Evolutionary conservation across 208 protist genomes (phyloP).

Genomic region (Blastocrithidia nonstop): DNA sequence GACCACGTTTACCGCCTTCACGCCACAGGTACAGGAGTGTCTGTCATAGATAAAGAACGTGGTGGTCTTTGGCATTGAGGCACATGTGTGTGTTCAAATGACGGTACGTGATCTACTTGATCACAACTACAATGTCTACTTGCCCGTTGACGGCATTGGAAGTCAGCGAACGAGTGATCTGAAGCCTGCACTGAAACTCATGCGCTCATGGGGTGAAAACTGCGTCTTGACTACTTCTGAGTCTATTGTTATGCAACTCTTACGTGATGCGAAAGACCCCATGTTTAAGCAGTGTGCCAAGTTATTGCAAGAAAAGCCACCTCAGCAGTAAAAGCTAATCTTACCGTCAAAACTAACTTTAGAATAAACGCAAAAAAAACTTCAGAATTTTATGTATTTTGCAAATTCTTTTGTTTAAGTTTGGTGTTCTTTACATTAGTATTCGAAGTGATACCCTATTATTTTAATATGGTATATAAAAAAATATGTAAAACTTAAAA

Average conservation of each 20-base stretch:
- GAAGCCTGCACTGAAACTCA: slow-evolving; percentile 32
- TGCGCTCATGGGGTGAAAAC: slow-evolving; percentile 38
- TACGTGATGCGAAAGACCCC: slow-evolving; percentile 35
- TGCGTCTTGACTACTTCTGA: slow-evolving; percentile 52
- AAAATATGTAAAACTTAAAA: no score
- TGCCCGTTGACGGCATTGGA: slow-evolving; percentile 54
- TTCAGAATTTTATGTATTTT: slow-evolving; percentile 3
- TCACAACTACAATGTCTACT: slow-evolving; percentile 43
- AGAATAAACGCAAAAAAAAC: background rate
- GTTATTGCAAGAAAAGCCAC: slow-evolving; percentile 24
- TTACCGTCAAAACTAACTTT: slow-evolving; percentile 4
- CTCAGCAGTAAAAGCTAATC: no score
- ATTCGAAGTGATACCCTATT: no score
- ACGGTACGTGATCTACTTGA: slow-evolving; percentile 56
- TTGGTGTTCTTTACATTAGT: slow-evolving; percentile 1
- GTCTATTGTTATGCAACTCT: slow-evolving; percentile 54
- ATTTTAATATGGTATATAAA: no score
- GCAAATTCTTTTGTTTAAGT: slow-evolving; percentile 6
- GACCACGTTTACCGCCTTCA: slow-evolving; percentile 35
- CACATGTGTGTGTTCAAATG: slow-evolving; percentile 66
- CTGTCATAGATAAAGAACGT: slow-evolving; percentile 36
- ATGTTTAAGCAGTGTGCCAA: slow-evolving; percentile 56
- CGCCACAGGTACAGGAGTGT: slow-evolving; percentile 28
- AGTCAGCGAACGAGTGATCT: slow-evolving; percentile 52
- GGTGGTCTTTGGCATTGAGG: slow-evolving; percentile 72